phyloP scores from a whole-genome alignment of 306 rosid species.

The Mimosa bimucronata region DNA sequence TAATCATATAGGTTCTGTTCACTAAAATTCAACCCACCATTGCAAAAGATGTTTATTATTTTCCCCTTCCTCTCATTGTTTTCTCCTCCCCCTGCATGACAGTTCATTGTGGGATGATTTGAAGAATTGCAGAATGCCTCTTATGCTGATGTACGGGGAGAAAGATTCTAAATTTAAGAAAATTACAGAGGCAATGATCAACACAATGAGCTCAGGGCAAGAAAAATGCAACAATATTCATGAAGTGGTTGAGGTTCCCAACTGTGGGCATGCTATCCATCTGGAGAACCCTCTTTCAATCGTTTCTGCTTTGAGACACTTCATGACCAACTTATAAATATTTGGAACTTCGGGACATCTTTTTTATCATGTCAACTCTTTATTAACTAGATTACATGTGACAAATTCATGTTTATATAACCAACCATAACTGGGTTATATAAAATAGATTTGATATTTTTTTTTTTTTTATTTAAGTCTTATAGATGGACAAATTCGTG shows the following conservation, averaged over 20 bases:
- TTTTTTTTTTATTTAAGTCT: no score
- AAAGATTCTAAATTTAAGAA: constrained; percentile 73
- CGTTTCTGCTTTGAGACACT: constrained; percentile 63
- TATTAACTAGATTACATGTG: background rate
- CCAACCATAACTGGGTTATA: background rate
- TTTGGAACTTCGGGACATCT: background rate
- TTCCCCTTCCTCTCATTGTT: background rate
- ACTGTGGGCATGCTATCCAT: constrained; percentile 87
- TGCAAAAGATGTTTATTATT: no score
- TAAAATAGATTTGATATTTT: no score
- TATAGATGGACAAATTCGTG: no score
- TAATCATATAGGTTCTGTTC: no score
- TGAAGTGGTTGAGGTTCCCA: constrained; percentile 69
- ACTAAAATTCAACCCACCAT: no score
- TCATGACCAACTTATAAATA: constrained; percentile 36
- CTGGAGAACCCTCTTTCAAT: constrained; percentile 88
- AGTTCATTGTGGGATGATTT: constrained; percentile 91
- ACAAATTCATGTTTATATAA: background rate
- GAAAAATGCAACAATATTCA: constrained; percentile 39
- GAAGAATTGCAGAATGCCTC: constrained; percentile 66
- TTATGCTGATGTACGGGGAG: constrained; percentile 77
- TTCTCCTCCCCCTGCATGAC: constrained; percentile 31
- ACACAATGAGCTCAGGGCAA: constrained; percentile 36
- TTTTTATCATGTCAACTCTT: background rate
- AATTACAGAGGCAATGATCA: constrained; percentile 65